Evolutionary conservation across 805 yeast genomes (phyloP).

Genomic region (Blastobotrys robertii): DNA sequence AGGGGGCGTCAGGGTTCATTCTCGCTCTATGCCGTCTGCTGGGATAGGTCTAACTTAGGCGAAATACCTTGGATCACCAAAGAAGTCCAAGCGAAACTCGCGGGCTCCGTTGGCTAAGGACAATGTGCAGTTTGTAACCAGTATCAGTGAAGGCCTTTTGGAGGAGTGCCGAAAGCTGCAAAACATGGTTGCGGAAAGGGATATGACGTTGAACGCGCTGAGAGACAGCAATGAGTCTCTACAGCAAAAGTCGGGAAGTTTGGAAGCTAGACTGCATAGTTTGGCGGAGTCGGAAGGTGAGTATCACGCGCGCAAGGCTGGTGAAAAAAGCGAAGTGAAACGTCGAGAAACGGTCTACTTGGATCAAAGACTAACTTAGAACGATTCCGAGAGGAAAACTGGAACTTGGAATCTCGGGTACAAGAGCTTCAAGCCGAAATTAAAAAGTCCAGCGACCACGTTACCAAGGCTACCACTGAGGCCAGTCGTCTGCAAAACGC

Average conservation of each 20-base stretch:
- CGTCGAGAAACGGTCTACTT: too few relatives aligned
- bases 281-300: conserved; percentile 18
- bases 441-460: conserved; percentile 16
- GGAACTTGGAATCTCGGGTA: conserved; percentile 29
- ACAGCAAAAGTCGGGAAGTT: conserved; percentile 11
- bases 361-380: conserved; percentile 12
- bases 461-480: conserved; percentile 19
- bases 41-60: neutral
- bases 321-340: conserved; percentile 6
- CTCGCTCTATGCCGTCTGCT: too few relatives aligned
- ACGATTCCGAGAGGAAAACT: conserved; percentile 26
- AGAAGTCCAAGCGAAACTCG: conserved; percentile 2
- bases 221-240: conserved; percentile 15
- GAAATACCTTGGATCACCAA: neutral
- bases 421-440: conserved; percentile 22
- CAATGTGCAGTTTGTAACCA: conserved; percentile 25
- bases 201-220: conserved; percentile 9
- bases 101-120: conserved; percentile 6
- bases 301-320: conserved; percentile 6
- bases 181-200: conserved; percentile 15
- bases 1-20: too few relatives aligned
- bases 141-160: conserved; percentile 25
- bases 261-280: conserved; percentile 15
- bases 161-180: conserved; percentile 27
- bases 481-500: conserved; percentile 16